A percentile compares a stretch with the other conserved stretches of the same genome.
Conservation (phyloP, 2,329 filamentous ascomycete species). For the Basipetospora chlamydospora region DNA sequence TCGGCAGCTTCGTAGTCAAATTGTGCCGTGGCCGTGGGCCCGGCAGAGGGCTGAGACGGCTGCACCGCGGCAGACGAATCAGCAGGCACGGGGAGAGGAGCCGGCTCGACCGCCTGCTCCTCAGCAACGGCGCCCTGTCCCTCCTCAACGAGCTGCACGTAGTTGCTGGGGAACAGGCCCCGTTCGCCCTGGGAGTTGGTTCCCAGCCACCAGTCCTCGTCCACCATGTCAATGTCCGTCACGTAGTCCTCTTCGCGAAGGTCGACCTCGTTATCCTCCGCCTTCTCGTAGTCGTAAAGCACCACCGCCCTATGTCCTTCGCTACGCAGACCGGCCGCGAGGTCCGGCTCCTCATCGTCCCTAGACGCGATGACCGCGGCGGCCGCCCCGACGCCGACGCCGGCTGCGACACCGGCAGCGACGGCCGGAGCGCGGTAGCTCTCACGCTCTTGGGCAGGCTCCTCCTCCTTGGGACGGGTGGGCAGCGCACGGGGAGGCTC, state of each 20-base stretch:
- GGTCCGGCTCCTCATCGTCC: slow-evolving; percentile 4
- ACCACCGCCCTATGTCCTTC: slow-evolving; percentile 61
- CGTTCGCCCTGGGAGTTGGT: slow-evolving; percentile 71
- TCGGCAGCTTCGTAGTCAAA: slow-evolving; percentile 97
- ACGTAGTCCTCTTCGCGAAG: slow-evolving; percentile 78
- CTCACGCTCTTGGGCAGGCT: slow-evolving; percentile 5
- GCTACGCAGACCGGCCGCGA: slow-evolving; percentile 9
- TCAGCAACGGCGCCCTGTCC: slow-evolving; percentile 19
- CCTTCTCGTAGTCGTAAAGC: slow-evolving; percentile 94
- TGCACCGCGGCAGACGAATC: slow-evolving; percentile 20
- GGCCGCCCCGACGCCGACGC: not conserved
- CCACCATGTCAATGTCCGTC: slow-evolving; percentile 89
- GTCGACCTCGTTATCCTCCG: slow-evolving; percentile 92
- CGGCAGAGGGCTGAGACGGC: slow-evolving; percentile 15
- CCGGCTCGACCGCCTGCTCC: slow-evolving; percentile 7
- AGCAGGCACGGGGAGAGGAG: slow-evolving; percentile 18
- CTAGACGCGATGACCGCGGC: slow-evolving; percentile 3
- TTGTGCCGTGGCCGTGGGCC: slow-evolving; percentile 64
- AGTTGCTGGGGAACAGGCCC: slow-evolving; percentile 93
- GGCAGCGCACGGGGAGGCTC: slow-evolving; percentile 6
- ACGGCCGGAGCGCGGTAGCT: slow-evolving; percentile 3
- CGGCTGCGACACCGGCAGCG: slow-evolving; percentile 1
- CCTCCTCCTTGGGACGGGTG: slow-evolving; percentile 4
- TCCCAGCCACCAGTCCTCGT: slow-evolving; percentile 98
- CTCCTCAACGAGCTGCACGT: slow-evolving; percentile 68